These are phyloP conservation scores for Phaeosphaeria sp. DNA, from an alignment of 2,329 filamentous ascomycete species.

Conservation along the genomic window DNA sequence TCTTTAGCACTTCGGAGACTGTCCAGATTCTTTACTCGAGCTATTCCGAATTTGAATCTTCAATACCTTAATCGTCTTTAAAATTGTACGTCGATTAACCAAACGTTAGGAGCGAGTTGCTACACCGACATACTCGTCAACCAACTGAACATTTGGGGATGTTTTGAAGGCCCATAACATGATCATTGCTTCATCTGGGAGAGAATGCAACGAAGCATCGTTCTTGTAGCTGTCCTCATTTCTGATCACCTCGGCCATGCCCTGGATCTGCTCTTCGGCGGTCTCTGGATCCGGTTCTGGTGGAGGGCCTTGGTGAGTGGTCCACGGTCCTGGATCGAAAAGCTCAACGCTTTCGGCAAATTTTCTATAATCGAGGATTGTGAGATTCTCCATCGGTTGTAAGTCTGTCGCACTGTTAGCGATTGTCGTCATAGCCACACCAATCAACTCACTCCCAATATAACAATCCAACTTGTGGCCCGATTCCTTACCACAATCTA, in stretches of 20 bases:
- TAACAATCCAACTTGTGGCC: conserved; percentile 22
- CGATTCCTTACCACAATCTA: conserved; percentile 29
- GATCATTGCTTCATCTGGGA: conserved; percentile 22
- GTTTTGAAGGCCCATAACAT: conserved; percentile 29
- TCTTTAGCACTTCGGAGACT: not conserved
- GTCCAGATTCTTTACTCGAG: not conserved
- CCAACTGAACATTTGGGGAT: conserved; percentile 4
- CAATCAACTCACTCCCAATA: conserved; percentile 25
- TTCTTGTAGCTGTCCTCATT: conserved; percentile 23
- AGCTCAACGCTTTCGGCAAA: conserved; percentile 18
- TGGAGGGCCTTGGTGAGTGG: conserved; percentile 17
- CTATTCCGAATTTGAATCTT: not conserved
- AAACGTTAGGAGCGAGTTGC: not conserved
- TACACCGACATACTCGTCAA: conserved; percentile 1
- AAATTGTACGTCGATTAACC: not conserved
- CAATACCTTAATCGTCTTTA: not conserved
- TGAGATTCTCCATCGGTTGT: conserved; percentile 12
- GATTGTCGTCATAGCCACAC: not conserved
- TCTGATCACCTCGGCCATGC: conserved; percentile 25
- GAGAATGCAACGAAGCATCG: conserved; percentile 16
- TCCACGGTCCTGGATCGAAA: conserved; percentile 38
- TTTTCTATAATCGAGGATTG: conserved; percentile 12
- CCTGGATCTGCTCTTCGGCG: conserved; percentile 3
- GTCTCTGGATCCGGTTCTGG: conserved; percentile 13
- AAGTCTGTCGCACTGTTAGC: conserved; percentile 13